phyloP scores from a whole-genome alignment of 208 protist species.

The Crithidia thermophila region DNA sequence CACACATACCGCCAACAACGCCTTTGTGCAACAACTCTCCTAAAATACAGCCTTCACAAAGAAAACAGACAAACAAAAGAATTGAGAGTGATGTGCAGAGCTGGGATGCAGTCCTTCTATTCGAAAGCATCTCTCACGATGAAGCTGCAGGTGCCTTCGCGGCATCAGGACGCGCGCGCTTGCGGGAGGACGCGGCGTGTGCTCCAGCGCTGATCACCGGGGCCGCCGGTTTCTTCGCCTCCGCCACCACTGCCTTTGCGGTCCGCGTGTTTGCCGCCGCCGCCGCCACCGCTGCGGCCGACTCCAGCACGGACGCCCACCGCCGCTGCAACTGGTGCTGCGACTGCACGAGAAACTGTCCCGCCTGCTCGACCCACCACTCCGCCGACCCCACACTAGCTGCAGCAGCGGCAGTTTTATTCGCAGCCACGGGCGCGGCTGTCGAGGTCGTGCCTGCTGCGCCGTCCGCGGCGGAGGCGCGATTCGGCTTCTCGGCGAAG shows the following conservation, averaged over 20 bases:
- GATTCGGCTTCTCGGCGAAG: slow-evolving; percentile 52
- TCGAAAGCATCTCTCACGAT: neutral
- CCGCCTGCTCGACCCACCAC: slow-evolving; percentile 59
- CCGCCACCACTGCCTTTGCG: neutral
- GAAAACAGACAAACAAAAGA: neutral
- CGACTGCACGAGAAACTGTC: slow-evolving; percentile 41
- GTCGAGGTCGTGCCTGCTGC: slow-evolving; percentile 1
- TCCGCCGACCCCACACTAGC: slow-evolving; percentile 30
- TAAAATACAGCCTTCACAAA: neutral
- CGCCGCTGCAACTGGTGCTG: slow-evolving; percentile 51
- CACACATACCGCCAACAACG: no score
- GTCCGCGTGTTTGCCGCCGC: slow-evolving; percentile 2
- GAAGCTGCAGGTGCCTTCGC: neutral
- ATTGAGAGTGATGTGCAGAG: neutral
- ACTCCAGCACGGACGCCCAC: slow-evolving; percentile 66
- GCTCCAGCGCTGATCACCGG: no score
- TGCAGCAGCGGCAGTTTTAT: neutral
- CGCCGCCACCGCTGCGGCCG: slow-evolving; percentile 19
- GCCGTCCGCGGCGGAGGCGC: neutral
- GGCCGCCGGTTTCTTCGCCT: neutral
- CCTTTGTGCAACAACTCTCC: neutral
- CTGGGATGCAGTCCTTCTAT: neutral
- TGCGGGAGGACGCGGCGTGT: neutral
- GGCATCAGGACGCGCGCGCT: neutral
- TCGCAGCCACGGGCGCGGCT: neutral